phyloP scores from a whole-genome alignment of 192 early-diverging fungal genomes.

The Lunasporangiospora selenospora region DNA sequence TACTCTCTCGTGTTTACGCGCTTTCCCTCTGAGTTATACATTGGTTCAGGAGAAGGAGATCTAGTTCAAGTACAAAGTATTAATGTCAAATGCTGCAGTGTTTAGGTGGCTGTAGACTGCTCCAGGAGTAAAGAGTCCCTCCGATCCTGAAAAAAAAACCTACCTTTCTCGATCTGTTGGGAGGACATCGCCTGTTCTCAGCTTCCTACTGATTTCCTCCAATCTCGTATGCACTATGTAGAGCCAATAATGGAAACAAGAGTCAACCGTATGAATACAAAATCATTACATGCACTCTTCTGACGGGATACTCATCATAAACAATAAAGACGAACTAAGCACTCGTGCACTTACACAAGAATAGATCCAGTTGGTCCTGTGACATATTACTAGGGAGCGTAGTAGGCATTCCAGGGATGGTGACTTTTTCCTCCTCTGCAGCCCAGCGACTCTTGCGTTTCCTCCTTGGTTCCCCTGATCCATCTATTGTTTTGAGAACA shows the following conservation, averaged over 20 bases:
- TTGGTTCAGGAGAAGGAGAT: conserved; percentile 96
- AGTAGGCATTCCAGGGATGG: conserved; percentile 80
- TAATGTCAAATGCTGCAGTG: neutral
- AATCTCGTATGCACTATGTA: conserved; percentile 80
- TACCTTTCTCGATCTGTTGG: conserved; percentile 83
- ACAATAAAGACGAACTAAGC: too few relatives aligned
- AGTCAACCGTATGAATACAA: too few relatives aligned
- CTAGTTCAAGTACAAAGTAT: conserved; percentile 49
- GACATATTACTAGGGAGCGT: conserved; percentile 78
- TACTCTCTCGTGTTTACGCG: conserved; percentile 96
- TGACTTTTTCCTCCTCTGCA: conserved; percentile 70
- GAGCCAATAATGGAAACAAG: neutral
- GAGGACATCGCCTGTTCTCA: conserved; percentile 83
- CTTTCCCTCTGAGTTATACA: conserved; percentile 92
- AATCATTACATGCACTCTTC: too few relatives aligned
- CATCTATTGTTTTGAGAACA: conserved; percentile 20
- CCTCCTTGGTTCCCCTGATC: conserved; percentile 59
- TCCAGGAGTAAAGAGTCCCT: neutral
- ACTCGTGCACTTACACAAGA: conserved; percentile 60
- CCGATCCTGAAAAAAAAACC: neutral
- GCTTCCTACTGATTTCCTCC: conserved; percentile 87
- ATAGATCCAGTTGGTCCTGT: conserved; percentile 82
- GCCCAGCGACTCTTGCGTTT: conserved; percentile 94
- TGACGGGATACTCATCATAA: too few relatives aligned
- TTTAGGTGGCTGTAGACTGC: neutral